Evolutionary conservation across 208 protist genomes (phyloP).

Genomic region (Leishmania lainsoni): DNA sequence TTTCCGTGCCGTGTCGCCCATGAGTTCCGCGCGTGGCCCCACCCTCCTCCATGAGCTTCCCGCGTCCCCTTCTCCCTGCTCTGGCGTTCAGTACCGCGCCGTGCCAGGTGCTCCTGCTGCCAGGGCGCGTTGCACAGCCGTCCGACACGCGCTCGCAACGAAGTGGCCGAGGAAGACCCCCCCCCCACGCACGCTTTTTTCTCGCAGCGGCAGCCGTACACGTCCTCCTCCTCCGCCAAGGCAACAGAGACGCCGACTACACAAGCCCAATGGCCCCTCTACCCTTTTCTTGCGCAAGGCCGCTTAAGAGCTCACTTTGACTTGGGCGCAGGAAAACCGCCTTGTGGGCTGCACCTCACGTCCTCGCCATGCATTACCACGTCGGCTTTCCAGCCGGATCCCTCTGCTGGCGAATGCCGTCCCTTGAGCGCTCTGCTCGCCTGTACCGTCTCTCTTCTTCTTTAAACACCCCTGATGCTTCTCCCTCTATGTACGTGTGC

Average conservation of each 20-base stretch:
- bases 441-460: background rate
- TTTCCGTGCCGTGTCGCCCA: background rate
- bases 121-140: no score
- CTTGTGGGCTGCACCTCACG: background rate
- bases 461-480: background rate
- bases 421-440: background rate
- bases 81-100: no score
- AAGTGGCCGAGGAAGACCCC: no score
- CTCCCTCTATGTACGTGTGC: background rate
- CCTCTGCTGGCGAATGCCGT: background rate
- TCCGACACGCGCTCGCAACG: no score
- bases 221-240: background rate
- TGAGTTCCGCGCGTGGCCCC: background rate
- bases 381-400: background rate
- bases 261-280: background rate
- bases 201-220: background rate
- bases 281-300: no score
- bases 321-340: background rate
- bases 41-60: no score
- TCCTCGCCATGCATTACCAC: background rate
- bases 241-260: background rate
- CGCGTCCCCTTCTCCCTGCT: no score
- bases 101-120: no score
- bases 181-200: no score
- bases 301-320: no score